Evolutionary conservation across 345 rosid genomes (phyloP).

Genomic region (Dimocarpus longan): DNA sequence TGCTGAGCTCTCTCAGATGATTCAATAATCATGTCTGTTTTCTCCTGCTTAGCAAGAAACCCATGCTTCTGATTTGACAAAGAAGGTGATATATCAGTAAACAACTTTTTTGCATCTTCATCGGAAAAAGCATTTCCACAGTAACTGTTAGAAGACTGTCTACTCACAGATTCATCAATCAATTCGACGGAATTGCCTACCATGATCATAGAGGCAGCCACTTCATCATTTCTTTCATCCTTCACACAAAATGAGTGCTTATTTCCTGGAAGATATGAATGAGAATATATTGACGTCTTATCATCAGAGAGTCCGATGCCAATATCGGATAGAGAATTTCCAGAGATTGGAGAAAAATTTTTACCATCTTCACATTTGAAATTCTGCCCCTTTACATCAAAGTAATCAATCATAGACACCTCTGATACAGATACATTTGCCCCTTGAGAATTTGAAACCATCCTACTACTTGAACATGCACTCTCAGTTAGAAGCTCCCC

Average conservation of each 20-base stretch:
- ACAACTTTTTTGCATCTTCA: slow-evolving; percentile 34
- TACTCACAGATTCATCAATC: slow-evolving; percentile 19
- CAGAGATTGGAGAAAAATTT: slow-evolving; percentile 31
- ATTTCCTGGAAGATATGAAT: slow-evolving; percentile 26
- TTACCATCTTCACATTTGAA: slow-evolving; percentile 37
- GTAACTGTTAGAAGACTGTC: slow-evolving; percentile 21
- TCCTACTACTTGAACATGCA: slow-evolving; percentile 36
- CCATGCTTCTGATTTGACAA: slow-evolving; percentile 20
- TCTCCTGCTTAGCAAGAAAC: slow-evolving; percentile 29
- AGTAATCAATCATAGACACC: slow-evolving; percentile 34
- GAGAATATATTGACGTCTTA: slow-evolving; percentile 26
- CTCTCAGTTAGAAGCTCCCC: slow-evolving; percentile 43
- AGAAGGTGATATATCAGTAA: slow-evolving; percentile 31
- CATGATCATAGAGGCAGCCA: slow-evolving; percentile 32
- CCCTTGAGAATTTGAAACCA: slow-evolving; percentile 36
- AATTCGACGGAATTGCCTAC: slow-evolving; percentile 33
- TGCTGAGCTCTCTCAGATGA: slow-evolving; percentile 31
- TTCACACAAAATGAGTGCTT: slow-evolving; percentile 26
- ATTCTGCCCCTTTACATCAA: slow-evolving; percentile 34
- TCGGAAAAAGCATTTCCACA: slow-evolving; percentile 33
- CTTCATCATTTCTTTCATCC: slow-evolving; percentile 32
- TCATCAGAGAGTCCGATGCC: slow-evolving; percentile 32
- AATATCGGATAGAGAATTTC: slow-evolving; percentile 32
- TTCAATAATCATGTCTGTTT: slow-evolving; percentile 29
- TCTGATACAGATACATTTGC: slow-evolving; percentile 37